Conservation (phyloP, 768 basidiomycete species). For the Cyclocybe aegerita region DNA sequence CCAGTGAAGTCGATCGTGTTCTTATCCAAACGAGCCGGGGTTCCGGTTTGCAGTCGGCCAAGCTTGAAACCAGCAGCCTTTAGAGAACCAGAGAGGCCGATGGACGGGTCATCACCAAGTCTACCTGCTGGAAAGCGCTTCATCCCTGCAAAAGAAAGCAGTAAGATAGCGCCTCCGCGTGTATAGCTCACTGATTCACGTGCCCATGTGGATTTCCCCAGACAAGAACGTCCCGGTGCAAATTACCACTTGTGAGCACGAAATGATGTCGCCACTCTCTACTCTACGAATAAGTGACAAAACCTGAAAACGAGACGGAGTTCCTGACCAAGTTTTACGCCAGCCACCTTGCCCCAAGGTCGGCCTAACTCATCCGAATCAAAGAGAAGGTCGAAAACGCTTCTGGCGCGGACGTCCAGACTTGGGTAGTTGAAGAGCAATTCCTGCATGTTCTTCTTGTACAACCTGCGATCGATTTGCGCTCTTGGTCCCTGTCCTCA, state of each 20-base stretch:
- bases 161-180: not conserved
- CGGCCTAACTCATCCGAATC: constrained; percentile 40
- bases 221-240: constrained; percentile 92
- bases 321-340: constrained; percentile 64
- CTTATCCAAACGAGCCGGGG: constrained; percentile 76
- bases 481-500: constrained; percentile 77
- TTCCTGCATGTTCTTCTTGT: constrained; percentile 81
- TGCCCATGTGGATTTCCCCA: constrained; percentile 90
- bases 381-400: constrained; percentile 78
- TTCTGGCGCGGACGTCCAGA: constrained; percentile 68
- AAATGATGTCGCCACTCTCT: constrained; percentile 76
- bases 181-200: constrained; percentile 1
- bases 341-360: constrained; percentile 54
- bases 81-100: constrained; percentile 77
- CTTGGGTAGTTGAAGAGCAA: constrained; percentile 64
- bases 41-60: constrained; percentile 82
- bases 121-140: constrained; percentile 79
- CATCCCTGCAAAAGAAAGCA: constrained; percentile 42
- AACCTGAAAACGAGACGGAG: not conserved
- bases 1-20: constrained; percentile 68
- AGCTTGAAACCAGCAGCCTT: constrained; percentile 75
- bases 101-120: constrained; percentile 67
- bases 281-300: not conserved
- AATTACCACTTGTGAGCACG: constrained; percentile 80
- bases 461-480: constrained; percentile 83